Conservation (phyloP, 148 eudicot genomes). For the Simmondsia chinensis region DNA sequence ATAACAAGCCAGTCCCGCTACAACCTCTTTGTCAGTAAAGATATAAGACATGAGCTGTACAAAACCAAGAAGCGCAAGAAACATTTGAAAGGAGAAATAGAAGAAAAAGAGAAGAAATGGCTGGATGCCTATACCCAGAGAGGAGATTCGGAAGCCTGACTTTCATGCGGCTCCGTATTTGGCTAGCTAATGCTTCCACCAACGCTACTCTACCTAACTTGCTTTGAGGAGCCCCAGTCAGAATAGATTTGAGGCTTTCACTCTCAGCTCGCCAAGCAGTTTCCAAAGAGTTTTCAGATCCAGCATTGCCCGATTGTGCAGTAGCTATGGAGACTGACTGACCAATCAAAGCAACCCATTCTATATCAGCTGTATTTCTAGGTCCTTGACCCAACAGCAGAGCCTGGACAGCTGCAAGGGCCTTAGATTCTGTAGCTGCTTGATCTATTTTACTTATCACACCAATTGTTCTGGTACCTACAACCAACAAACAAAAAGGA, state of each 20-base stretch:
- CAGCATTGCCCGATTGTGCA: conserved; percentile 74
- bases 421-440: conserved; percentile 85
- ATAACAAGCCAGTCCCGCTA: too few relatives aligned
- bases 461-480: conserved; percentile 95
- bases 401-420: conserved; percentile 96
- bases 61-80: too few relatives aligned
- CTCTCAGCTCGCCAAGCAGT: conserved; percentile 99
- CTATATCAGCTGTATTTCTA: conserved; percentile 80
- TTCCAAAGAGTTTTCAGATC: conserved; percentile 83
- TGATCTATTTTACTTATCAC: conserved; percentile 97
- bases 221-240: conserved; percentile 84
- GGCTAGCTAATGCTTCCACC: conserved; percentile 85
- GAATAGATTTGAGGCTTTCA: conserved; percentile 85
- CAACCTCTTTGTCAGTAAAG: too few relatives aligned
- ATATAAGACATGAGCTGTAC: too few relatives aligned
- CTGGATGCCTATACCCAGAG: conserved; percentile 49
- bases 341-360: conserved; percentile 98
- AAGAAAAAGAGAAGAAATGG: conserved; percentile 15
- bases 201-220: conserved; percentile 94
- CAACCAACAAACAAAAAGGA: conserved; percentile 4
- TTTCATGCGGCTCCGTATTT: conserved; percentile 86
- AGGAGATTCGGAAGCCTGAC: conserved; percentile 86
- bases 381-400: conserved; percentile 89
- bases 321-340: conserved; percentile 96
- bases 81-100: neutral